phyloP scores from a whole-genome alignment of 1,139 yeast species.

The Hemisphaericaspora subhashii region DNA sequence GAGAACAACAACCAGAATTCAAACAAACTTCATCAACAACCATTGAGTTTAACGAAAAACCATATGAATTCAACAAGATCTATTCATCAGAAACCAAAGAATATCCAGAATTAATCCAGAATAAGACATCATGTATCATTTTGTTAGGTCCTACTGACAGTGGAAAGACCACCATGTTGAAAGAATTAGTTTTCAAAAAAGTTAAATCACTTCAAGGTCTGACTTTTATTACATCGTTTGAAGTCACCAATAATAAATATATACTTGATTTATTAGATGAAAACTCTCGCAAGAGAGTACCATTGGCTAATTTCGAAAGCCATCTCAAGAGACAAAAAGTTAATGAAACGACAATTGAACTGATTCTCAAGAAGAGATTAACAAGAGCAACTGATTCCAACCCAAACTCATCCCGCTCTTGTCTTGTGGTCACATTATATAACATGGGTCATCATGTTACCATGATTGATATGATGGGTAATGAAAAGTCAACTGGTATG shows the following conservation, averaged over 20 bases:
- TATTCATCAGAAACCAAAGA: slow-evolving; percentile 12
- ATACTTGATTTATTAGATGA: slow-evolving; percentile 26
- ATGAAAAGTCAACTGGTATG: slow-evolving; percentile 20
- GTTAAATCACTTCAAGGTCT: slow-evolving; percentile 11
- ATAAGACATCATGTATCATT: slow-evolving; percentile 19
- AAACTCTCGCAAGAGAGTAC: slow-evolving; percentile 7
- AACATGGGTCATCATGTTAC: slow-evolving; percentile 22
- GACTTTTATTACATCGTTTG: slow-evolving; percentile 27
- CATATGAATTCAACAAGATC: slow-evolving; percentile 24
- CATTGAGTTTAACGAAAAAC: slow-evolving; percentile 21
- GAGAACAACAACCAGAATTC: slow-evolving; percentile 7
- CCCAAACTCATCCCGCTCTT: slow-evolving; percentile 26
- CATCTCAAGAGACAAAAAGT: slow-evolving; percentile 15
- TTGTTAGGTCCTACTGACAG: slow-evolving; percentile 37
- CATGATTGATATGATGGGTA: slow-evolving; percentile 34
- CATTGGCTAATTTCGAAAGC: slow-evolving; percentile 16
- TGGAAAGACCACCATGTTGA: slow-evolving; percentile 34
- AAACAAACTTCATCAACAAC: slow-evolving; percentile 15
- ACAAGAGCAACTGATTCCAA: slow-evolving; percentile 24
- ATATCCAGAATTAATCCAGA: slow-evolving; percentile 16
- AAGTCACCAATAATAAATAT: slow-evolving; percentile 28
- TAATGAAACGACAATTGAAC: slow-evolving; percentile 13
- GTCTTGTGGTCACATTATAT: slow-evolving; percentile 28
- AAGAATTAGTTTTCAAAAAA: slow-evolving; percentile 15
- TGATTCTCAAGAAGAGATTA: slow-evolving; percentile 22